phyloP scores from a whole-genome alignment of 768 basidiomycete species.

The Lactarius vividus region DNA sequence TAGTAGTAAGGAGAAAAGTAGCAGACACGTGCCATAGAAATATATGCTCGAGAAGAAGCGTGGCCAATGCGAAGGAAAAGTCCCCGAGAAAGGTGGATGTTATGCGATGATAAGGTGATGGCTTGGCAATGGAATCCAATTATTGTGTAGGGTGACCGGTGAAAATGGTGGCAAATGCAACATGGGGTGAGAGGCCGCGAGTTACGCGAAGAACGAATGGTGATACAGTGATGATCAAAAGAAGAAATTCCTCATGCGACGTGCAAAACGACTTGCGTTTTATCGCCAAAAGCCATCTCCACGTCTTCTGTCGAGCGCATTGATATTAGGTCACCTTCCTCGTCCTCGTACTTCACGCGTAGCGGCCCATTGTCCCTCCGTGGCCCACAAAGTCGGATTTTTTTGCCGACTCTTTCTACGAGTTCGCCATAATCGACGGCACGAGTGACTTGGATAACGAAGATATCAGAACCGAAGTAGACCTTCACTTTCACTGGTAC shows the following conservation, averaged over 20 bases:
- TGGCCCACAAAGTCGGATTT: slow-evolving; percentile 89
- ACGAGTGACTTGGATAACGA: slow-evolving; percentile 86
- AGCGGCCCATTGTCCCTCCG: slow-evolving; percentile 75
- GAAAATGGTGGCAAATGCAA: slow-evolving; percentile 24
- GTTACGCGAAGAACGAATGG: slow-evolving; percentile 6
- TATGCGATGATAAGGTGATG: slow-evolving; percentile 22
- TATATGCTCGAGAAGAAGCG: slow-evolving; percentile 19
- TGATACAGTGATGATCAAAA: slow-evolving; percentile 14
- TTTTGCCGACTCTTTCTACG: slow-evolving; percentile 86
- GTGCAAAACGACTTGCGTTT: slow-evolving; percentile 79
- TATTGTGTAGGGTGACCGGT: slow-evolving; percentile 10
- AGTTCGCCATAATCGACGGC: slow-evolving; percentile 77
- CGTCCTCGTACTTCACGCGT: slow-evolving; percentile 86
- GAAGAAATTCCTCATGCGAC: slow-evolving; percentile 52
- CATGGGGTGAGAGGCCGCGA: slow-evolving; percentile 12
- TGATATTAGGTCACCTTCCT: slow-evolving; percentile 88
- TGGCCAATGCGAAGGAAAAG: slow-evolving; percentile 13
- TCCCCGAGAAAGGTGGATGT: slow-evolving; percentile 16
- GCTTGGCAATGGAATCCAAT: slow-evolving; percentile 16
- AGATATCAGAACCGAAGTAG: slow-evolving; percentile 92
- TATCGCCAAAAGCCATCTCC: slow-evolving; percentile 89
- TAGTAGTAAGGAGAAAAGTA: slow-evolving; percentile 1
- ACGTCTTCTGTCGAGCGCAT: slow-evolving; percentile 91
- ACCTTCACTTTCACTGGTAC: slow-evolving; percentile 86
- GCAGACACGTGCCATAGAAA: slow-evolving; percentile 13